phyloP scores from a whole-genome alignment of 2,329 filamentous ascomycete species.

The Pseudophaeomoniella oleicola region DNA sequence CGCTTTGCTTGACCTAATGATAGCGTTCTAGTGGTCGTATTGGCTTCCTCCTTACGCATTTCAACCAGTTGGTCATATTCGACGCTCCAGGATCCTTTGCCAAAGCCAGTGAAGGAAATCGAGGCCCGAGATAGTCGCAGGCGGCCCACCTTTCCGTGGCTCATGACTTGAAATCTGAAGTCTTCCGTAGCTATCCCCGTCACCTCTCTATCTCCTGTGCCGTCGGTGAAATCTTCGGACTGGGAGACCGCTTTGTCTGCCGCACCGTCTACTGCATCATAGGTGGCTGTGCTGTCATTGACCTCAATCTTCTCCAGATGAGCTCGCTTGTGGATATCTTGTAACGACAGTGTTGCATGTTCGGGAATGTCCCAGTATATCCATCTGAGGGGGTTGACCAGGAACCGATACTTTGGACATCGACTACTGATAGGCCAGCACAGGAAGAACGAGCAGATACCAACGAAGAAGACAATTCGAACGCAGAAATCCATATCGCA shows the following conservation, averaged over 20 bases:
- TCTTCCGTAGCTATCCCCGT: background rate
- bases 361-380: conserved; percentile 25
- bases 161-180: background rate
- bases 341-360: conserved; percentile 12
- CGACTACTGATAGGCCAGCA: conserved; percentile 19
- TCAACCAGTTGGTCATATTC: conserved; percentile 4
- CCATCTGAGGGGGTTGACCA: conserved; percentile 21
- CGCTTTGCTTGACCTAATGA: background rate
- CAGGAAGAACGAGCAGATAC: conserved; percentile 21
- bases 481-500: conserved; percentile 20
- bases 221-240: background rate
- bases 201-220: background rate
- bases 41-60: conserved; percentile 8
- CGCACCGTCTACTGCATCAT: background rate
- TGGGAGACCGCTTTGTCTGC: no score
- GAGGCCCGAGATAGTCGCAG: background rate
- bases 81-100: conserved; percentile 3
- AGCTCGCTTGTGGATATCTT: background rate
- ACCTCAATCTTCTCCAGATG: conserved; percentile 8
- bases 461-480: conserved; percentile 19
- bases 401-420: conserved; percentile 20
- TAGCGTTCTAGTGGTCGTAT: background rate
- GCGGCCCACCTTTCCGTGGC: background rate
- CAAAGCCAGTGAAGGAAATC: background rate
- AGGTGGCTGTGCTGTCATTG: background rate